A percentile compares a stretch with the other conserved stretches of the same genome.
Conservation (phyloP, 2,329 filamentous ascomycete species). For the Aspergillus luchuensis region DNA sequence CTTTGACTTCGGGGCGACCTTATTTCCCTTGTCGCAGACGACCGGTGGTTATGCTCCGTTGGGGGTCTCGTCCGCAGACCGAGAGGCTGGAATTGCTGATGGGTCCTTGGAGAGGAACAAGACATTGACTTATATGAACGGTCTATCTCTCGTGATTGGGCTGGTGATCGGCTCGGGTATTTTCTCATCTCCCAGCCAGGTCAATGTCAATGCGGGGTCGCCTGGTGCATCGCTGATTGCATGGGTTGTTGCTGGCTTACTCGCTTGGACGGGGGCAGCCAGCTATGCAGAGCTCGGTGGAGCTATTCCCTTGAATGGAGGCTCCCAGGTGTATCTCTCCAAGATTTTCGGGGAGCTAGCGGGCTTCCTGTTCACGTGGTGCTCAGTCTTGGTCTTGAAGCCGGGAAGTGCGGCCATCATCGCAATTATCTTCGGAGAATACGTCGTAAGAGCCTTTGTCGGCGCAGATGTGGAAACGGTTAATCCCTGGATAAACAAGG, state of each 20-base stretch:
- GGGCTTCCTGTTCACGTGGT: constrained; percentile 96
- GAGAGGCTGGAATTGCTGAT: constrained; percentile 63
- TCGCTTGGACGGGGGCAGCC: constrained; percentile 94
- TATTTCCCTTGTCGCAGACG: constrained; percentile 89
- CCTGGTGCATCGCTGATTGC: constrained; percentile 88
- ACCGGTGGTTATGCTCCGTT: constrained; percentile 81
- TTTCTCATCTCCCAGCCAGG: constrained; percentile 90
- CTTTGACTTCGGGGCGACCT: constrained; percentile 91
- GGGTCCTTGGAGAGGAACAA: constrained; percentile 93
- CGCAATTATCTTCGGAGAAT: constrained; percentile 96
- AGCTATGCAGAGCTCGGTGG: constrained; percentile 96
- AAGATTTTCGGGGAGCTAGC: constrained; percentile 95
- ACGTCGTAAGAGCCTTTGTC: constrained; percentile 83
- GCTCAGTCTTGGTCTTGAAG: constrained; percentile 89
- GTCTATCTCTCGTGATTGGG: constrained; percentile 84
- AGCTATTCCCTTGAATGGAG: constrained; percentile 92
- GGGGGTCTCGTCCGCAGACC: constrained; percentile 68
- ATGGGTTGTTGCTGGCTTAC: constrained; percentile 84
- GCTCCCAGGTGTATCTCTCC: constrained; percentile 87
- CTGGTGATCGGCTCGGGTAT: constrained; percentile 96
- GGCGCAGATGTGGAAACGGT: constrained; percentile 81
- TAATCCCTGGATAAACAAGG: constrained; percentile 87
- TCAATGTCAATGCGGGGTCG: constrained; percentile 88
- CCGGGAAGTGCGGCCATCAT: constrained; percentile 93
- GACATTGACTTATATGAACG: constrained; percentile 91